Percentiles rank a stretch among this genome's conserved stretches.
These are phyloP conservation scores for Neofusicoccum sp. DNA, from an alignment of 2,329 filamentous ascomycete species.

Conservation along the genomic window DNA sequence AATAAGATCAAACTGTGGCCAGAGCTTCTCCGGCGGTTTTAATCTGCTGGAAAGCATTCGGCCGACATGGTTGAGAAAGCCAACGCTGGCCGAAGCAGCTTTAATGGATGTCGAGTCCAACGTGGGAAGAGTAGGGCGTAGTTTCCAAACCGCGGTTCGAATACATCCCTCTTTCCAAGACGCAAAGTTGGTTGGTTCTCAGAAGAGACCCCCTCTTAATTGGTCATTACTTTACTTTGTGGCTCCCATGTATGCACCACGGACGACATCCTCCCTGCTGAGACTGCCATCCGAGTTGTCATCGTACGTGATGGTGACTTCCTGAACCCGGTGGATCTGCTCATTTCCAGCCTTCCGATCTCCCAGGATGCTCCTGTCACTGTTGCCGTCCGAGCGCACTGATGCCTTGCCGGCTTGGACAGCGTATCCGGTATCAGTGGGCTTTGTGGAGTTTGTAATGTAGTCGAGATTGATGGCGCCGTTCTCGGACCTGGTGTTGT, in stretches of 20 bases:
- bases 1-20: too few relatives aligned
- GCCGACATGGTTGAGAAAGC: too few relatives aligned
- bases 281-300: not conserved
- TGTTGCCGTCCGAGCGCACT: conserved; percentile 12
- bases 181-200: too few relatives aligned
- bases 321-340: conserved; percentile 20
- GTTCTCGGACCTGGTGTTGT: not conserved
- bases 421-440: not conserved
- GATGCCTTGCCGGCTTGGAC: not conserved
- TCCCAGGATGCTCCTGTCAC: conserved; percentile 25
- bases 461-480: conserved; percentile 17
- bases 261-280: not conserved
- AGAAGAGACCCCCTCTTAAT: too few relatives aligned
- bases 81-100: too few relatives aligned
- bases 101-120: too few relatives aligned
- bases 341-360: conserved; percentile 8
- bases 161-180: too few relatives aligned
- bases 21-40: too few relatives aligned
- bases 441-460: conserved; percentile 1
- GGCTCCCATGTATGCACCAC: not conserved
- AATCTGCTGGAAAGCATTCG: too few relatives aligned
- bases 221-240: not conserved
- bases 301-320: conserved; percentile 22
- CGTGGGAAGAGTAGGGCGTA: too few relatives aligned
- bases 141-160: too few relatives aligned